These are phyloP conservation scores for Spirogloea muscicola DNA, from an alignment of 139 green algal species.

Conservation along the genomic window DNA sequence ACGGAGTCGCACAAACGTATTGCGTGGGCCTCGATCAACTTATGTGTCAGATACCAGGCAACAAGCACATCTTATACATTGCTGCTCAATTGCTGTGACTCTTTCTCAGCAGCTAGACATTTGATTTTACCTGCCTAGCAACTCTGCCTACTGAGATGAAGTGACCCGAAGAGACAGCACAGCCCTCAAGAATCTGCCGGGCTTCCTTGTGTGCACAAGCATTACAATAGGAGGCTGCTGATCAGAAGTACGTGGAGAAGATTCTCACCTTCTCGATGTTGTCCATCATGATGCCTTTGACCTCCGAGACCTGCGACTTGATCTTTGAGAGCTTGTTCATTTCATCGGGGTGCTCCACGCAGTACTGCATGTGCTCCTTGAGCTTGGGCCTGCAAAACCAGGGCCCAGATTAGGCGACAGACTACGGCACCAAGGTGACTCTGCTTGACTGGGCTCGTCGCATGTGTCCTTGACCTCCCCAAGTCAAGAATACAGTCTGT, in stretches of 20 bases:
- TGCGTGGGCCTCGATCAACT: background rate
- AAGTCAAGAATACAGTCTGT: background rate
- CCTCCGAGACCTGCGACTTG: conserved; percentile 88
- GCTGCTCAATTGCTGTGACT: no score
- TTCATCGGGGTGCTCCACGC: conserved; percentile 84
- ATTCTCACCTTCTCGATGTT: conserved; percentile 91
- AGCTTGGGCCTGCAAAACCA: conserved; percentile 68
- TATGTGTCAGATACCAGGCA: background rate
- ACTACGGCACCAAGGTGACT: conserved; percentile 3
- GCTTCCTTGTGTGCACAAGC: background rate
- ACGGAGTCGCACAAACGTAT: background rate
- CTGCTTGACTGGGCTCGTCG: no score
- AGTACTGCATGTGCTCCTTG: conserved; percentile 91
- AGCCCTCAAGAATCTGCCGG: background rate
- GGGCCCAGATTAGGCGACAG: background rate
- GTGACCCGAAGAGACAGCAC: background rate
- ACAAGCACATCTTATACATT: background rate
- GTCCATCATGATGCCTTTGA: conserved; percentile 97
- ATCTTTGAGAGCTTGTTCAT: conserved; percentile 81
- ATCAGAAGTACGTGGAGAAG: background rate
- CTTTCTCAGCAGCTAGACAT: background rate
- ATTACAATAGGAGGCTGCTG: background rate
- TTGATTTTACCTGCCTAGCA: background rate
- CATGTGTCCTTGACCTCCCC: no score
- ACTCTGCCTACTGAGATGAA: background rate